Evolutionary conservation across 148 eudicot species (phyloP), one percentile per base, ranked within the genome.

Genomic region (Cornus florida): DNA sequence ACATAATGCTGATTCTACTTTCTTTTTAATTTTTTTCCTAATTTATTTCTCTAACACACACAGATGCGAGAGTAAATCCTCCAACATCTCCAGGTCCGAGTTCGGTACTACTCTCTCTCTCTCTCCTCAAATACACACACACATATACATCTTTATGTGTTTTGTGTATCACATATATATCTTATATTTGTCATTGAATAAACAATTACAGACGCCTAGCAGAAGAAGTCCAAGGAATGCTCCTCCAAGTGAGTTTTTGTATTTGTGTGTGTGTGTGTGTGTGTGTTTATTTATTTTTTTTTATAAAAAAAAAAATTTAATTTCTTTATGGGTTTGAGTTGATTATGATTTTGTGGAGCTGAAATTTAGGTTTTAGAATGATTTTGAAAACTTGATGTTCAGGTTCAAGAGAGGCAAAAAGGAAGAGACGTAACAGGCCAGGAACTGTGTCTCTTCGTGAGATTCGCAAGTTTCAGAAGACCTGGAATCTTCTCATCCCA

Each of bases 381-480:
- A 32, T 28, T 43, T 80, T 48, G 71, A 67, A 68, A 6, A 38
- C 23, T 50, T n/a, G 50, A 48, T 57, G 46, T 56, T 80, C 17
- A 80, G 83, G 66, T 43, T 60, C 75, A 43, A 46, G 64, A 22
- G 76, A 53, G 65, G 69, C 48, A 28, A n/a, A 59, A 53, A 24
- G 41, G 35, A 57, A 38, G 84, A 80, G 53, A 66, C 74, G 82
- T 20, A 14, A 41, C 50, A 82, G 75, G 82, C 85, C 85, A 6
- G 90, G 88, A 22, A 79, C 84, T 2, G 79, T 74, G 24, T 88
- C 90, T 66, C 81, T 88, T 76, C 83, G 85, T 12, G 90, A 88
- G 83, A 88, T 88, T 80, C 81, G 90, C 66, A 77, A 70, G 32
- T 81, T 73, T 46, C 88, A 88, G 74, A 88, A 81, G 84, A 72